Percentiles rank a stretch among this genome's conserved stretches.
phyloP scores from a whole-genome alignment of 2,329 filamentous ascomycete genomes.

The Aspergillus proliferans region DNA sequence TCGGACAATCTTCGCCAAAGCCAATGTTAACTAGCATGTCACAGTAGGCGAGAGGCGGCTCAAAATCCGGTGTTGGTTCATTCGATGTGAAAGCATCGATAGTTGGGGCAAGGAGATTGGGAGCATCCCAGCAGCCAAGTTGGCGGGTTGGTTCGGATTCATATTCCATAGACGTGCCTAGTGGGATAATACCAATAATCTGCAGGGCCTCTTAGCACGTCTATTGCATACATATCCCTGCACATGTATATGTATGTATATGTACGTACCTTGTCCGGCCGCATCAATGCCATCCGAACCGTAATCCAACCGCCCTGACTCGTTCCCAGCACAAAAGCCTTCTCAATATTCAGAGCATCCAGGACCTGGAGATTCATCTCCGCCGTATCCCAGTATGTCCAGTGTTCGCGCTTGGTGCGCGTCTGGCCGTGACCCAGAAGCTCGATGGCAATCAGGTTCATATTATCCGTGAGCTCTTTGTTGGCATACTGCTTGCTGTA shows the following conservation, averaged over 20 bases:
- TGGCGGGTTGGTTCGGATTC: conserved; percentile 40
- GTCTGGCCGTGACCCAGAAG: conserved; percentile 49
- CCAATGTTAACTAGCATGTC: conserved; percentile 43
- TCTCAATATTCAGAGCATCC: conserved; percentile 41
- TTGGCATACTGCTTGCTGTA: conserved; percentile 38
- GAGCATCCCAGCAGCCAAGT: conserved; percentile 46
- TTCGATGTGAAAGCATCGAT: conserved; percentile 38
- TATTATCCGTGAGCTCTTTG: conserved; percentile 25
- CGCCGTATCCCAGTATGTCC: conserved; percentile 52
- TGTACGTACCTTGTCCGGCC: conserved; percentile 38
- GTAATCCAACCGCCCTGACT: conserved; percentile 51
- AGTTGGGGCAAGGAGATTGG: conserved; percentile 24
- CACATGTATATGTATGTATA: neutral
- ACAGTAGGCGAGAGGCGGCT: conserved; percentile 37
- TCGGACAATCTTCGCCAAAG: conserved; percentile 37
- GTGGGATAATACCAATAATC: conserved; percentile 47
- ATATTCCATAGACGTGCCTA: conserved; percentile 49
- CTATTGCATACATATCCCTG: neutral
- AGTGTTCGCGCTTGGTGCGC: conserved; percentile 39
- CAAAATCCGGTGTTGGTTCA: conserved; percentile 37
- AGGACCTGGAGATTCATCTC: conserved; percentile 51
- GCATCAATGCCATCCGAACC: conserved; percentile 48
- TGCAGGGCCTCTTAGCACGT: conserved; percentile 13
- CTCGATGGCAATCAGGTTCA: conserved; percentile 51
- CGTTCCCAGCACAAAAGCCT: conserved; percentile 45